phyloP scores from a whole-genome alignment of 1,284 basidiomycete species.

The Volvariella surrecta region DNA sequence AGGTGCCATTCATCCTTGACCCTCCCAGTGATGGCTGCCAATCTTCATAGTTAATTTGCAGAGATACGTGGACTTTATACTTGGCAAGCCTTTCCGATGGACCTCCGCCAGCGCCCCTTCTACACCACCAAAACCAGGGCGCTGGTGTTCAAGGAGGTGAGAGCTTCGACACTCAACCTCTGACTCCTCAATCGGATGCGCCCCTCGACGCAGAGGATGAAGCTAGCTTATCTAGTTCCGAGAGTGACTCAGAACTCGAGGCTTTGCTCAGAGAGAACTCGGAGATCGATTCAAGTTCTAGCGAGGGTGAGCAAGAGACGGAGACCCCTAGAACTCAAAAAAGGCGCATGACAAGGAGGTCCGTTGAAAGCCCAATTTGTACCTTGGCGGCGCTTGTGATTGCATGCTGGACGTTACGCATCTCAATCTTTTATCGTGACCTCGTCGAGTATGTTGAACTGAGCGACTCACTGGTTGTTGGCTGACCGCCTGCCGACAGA shows the following conservation, averaged over 20 bases:
- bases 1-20: conserved; percentile 39
- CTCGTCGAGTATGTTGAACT: conserved; percentile 49
- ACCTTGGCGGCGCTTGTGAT: conserved; percentile 63
- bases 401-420: conserved; percentile 69
- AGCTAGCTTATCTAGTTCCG: conserved; percentile 4
- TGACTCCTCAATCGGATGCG: conserved; percentile 9
- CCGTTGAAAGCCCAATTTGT: conserved; percentile 41
- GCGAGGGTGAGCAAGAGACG: conserved; percentile 25
- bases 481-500: conserved; percentile 27
- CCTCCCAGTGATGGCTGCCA: conserved; percentile 7
- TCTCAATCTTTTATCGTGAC: conserved; percentile 71
- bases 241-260: conserved; percentile 8
- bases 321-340: conserved; percentile 9
- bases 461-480: conserved; percentile 3
- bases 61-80: conserved; percentile 78
- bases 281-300: conserved; percentile 25
- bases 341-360: conserved; percentile 19
- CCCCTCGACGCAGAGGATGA: conserved; percentile 7
- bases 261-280: conserved; percentile 7
- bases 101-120: conserved; percentile 51
- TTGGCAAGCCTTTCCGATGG: conserved; percentile 55
- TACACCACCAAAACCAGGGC: conserved; percentile 17
- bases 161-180: not conserved
- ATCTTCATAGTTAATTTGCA: conserved; percentile 55
- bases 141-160: conserved; percentile 22